Base-by-base conservation (phyloP, 768 basidiomycete species). In the Trametes elegans region DNA sequence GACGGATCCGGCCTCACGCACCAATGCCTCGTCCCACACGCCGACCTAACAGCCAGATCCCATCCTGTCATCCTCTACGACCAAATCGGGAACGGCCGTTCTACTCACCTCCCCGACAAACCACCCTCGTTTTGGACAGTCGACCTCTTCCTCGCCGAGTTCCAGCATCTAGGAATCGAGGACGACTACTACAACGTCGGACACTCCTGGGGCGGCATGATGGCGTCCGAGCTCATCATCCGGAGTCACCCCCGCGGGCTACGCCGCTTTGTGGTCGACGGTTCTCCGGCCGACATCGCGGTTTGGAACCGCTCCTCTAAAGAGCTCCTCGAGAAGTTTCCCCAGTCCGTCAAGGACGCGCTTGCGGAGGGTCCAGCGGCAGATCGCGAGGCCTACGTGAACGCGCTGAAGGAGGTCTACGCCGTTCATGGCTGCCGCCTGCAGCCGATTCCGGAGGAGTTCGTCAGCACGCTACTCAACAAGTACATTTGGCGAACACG, bases 21-120 rank as follows among this genome's bases (percentile, higher is more conserved):
- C 52, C 64, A 71, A 36, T 77, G 78, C 62, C 64, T 80, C 16
- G 66, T 72, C 32, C 56, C 70, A 32, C 59, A 77, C 57, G 64
- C 71, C 34, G 74, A 76, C 40, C 70, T 81, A 41, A 69, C 73
- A 55, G 5, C 59, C 64, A 9, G 61, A 70, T 49, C 42, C 58
- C 27, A 79, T 77, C 41, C 80, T 10, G 71, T 83, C 60, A 61
- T 85, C 35, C 61, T 82, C 41, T 83, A 84, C 66, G 71, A 72
- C 62, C 83, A 84, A 61, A 53, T 84, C 40, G 82, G 82, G 7
- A 74, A 67, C 51, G 81, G 80, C n/a, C 66, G 67, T 23, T 84
- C 82, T 11, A 81, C 80, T 8, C 80, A 81, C 58, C 70, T 82
- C 18, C 76, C 65, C 8, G 77, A 82, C 56, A 82, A 79, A 59